Base-by-base conservation (phyloP, 352 stramenopile species). In the Peronospora farinosa region DNA sequence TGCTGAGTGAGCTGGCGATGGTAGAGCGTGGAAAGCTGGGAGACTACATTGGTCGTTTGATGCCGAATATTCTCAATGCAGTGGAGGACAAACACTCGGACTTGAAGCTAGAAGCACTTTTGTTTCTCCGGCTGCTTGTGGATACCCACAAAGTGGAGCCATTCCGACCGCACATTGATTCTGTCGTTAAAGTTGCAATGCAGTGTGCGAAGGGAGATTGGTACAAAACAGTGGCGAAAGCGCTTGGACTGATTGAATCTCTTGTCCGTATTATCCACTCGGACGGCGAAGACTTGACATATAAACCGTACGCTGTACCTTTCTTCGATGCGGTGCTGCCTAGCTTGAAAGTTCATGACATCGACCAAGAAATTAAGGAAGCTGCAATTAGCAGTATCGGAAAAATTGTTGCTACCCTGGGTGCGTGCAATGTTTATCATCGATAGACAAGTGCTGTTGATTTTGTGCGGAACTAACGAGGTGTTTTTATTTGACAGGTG, bases 281-380 rank as follows among this genome's bases (percentile, higher is more conserved):
- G 8, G 54, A 65, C n/a, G 46, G 63, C 17, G 40, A 51, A 37
- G 67, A 73, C 28, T 35, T 57, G 17, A 54, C 63, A 19, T 66
- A 68, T 44, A 76, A 78, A 52, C 54, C 65, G 19, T 74, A 89
- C 43, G 90, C 95, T 0, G 55, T 82, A 40, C 66, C 78, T 12
- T 75, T 98, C 7, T 98, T 96, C 53, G 70, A 92, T 30, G 90
- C 93, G 5, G 86, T 98, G 12, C 65, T 98, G 57, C 92, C 95
- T 25, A 93, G 89, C n/a, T 75, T 99, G 28, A 85, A 95, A 51
- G 90, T 92, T 4, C 78, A 98, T 60, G 96, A 99, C 59, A 96
- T 98, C 44, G 96, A 99, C 56, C 95, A 98, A 70, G 96, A 99
- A 74, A 98, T 99, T 57, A 99, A 99, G 61, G 96, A 99, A 58